Base-by-base conservation (phyloP, 163 green algal species). In the Smithsoniella earleae region DNA sequence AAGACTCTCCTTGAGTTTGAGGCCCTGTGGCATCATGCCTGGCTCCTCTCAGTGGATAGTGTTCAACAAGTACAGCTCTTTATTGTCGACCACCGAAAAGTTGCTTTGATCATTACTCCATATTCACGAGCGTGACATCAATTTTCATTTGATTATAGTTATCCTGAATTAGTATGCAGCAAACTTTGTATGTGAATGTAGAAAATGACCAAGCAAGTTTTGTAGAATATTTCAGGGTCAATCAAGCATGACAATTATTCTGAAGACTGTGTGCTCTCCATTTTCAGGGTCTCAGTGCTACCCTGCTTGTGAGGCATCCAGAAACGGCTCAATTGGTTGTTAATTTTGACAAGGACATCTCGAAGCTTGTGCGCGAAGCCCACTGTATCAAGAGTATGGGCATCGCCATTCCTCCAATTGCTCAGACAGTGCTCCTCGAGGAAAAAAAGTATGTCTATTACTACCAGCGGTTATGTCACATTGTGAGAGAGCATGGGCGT, bases 1-100 rank as follows among this genome's bases (percentile, higher is more conserved):
- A 88, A 87, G 79, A 86, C 88, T 13, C 84, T 97, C 27, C 84
- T 96, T 8, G 88, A 96, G 83, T 96, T 95, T 84, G 91, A 97
- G 80, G 85, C 79, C 25, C 80, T 96, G 13, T 95, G 87, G 88
- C 80, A 91, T 65, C 72, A 85, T 65, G 82, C 83, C 5, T 91
- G 84, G 84, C 54, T 84, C 18, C 66, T 72, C 25, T 76, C 55
- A 28, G 77, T 88, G 34, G 84, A 90, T 31, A 66, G 22, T 5
- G 58, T 69, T 30, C 31, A 34, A 3, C 27, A 30, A 13, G 40
- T 49, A n/a, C n/a, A n/a, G n/a, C n/a, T n/a, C n/a, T n/a, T n/a
- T n/a, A n/a, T n/a, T n/a, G n/a, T n/a, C n/a, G n/a, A n/a, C n/a
- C n/a, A n/a, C n/a, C n/a, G n/a, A n/a, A n/a, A n/a, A n/a, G n/a